phyloP scores from a whole-genome alignment of 345 rosid species.

The Erucastrum elatum region DNA sequence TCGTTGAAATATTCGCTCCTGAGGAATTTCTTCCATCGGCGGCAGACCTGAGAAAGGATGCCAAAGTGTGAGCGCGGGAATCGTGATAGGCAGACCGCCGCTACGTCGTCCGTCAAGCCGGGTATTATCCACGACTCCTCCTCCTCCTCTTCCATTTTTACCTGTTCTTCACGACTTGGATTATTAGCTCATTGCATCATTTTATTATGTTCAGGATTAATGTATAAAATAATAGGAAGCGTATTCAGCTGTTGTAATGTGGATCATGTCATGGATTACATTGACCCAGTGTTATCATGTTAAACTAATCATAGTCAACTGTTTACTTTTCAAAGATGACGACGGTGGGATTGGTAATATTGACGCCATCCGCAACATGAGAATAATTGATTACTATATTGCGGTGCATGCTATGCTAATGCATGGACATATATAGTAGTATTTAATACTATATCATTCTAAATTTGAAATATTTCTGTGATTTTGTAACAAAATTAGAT shows the following conservation, averaged over 20 bases:
- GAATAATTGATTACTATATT: neutral
- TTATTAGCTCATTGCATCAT: too few species aligned
- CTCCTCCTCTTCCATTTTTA: neutral
- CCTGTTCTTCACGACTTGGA: neutral
- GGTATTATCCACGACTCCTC: slow-evolving; percentile 45
- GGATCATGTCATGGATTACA: neutral
- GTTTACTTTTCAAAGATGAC: neutral
- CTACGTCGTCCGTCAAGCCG: slow-evolving; percentile 82
- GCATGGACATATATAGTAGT: too few species aligned
- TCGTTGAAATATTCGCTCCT: slow-evolving; percentile 66
- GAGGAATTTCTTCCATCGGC: slow-evolving; percentile 70
- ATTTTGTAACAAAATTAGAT: too few species aligned
- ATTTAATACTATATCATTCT: too few species aligned
- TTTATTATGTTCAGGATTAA: neutral
- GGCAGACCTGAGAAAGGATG: slow-evolving; percentile 65
- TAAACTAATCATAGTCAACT: neutral
- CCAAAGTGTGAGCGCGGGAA: slow-evolving; percentile 57
- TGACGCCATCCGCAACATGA: neutral
- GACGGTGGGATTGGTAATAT: neutral
- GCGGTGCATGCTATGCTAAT: too few species aligned
- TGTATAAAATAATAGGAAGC: too few species aligned
- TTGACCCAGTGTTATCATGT: too few species aligned
- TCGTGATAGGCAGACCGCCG: slow-evolving; percentile 68
- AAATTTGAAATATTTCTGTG: too few species aligned
- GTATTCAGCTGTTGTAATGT: neutral